Evolutionary conservation across 2,329 filamentous ascomycete genomes (phyloP).

Genomic region (Ophiosphaerella herpotricha): DNA sequence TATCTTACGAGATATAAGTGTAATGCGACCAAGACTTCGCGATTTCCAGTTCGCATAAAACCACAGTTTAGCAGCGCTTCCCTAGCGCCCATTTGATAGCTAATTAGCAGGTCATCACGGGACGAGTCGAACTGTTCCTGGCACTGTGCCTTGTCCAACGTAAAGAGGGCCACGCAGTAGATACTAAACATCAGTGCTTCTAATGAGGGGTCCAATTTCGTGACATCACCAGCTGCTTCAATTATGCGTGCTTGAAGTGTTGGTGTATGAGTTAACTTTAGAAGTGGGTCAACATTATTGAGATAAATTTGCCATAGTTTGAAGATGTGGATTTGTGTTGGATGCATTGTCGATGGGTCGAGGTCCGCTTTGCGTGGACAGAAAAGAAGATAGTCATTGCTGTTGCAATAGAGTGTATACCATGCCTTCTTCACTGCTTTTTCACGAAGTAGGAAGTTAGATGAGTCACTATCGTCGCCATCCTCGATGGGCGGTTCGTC

Average conservation of each 20-base stretch:
- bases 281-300: constrained; percentile 46
- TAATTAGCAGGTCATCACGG: constrained; percentile 57
- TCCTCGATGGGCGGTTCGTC: neutral
- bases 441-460: constrained; percentile 16
- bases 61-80: constrained; percentile 64
- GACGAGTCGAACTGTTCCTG: constrained; percentile 56
- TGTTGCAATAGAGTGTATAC: constrained; percentile 44
- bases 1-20: constrained; percentile 57
- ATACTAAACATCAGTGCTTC: constrained; percentile 56
- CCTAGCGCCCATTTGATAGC: constrained; percentile 65
- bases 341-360: constrained; percentile 66
- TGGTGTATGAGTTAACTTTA: constrained; percentile 36
- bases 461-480: constrained; percentile 5
- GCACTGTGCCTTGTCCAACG: constrained; percentile 62
- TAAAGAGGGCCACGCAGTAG: constrained; percentile 46
- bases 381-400: constrained; percentile 59
- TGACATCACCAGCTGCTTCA: constrained; percentile 62
- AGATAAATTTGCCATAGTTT: constrained; percentile 77
- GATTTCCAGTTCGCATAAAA: constrained; percentile 61
- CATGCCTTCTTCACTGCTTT: constrained; percentile 50
- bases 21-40: constrained; percentile 58
- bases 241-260: constrained; percentile 60
- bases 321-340: constrained; percentile 67
- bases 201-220: constrained; percentile 57
- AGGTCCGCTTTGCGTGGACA: constrained; percentile 58